phyloP scores from a whole-genome alignment of 78 protist genomes.

The Pigoraptor vietnamica region DNA sequence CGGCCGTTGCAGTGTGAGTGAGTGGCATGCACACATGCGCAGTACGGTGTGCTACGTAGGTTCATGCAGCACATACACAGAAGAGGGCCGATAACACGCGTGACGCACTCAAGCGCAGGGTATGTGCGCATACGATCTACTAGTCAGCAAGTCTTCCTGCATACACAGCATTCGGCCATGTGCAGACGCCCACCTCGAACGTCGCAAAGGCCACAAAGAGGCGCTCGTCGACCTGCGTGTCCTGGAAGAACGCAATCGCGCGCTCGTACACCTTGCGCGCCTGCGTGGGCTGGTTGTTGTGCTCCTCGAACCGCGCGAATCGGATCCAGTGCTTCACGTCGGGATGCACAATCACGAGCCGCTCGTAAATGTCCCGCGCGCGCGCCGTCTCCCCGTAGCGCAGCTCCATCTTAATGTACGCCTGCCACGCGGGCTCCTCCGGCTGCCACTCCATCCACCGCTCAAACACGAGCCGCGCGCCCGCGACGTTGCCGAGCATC shows the following conservation, averaged over 20 bases:
- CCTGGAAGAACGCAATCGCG: conserved; percentile 67
- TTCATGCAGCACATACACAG: background rate
- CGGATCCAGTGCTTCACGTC: conserved; percentile 70
- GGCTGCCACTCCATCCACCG: conserved; percentile 95
- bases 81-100: background rate
- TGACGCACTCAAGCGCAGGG: background rate
- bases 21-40: background rate
- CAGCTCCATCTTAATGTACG: conserved; percentile 80
- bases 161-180: too few species aligned
- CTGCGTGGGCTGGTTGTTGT: conserved; percentile 35
- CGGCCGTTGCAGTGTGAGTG: background rate
- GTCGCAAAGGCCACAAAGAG: conserved; percentile 80
- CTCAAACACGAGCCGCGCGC: conserved; percentile 84
- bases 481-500: conserved; percentile 86
- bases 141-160: too few species aligned
- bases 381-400: conserved; percentile 57
- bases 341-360: conserved; percentile 49
- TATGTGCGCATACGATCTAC: too few species aligned
- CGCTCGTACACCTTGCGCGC: conserved; percentile 60
- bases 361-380: conserved; percentile 30
- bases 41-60: too few species aligned
- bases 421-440: conserved; percentile 81
- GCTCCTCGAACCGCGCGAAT: conserved; percentile 83
- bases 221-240: conserved; percentile 47
- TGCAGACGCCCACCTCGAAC: conserved; percentile 53